These are phyloP conservation scores for Didymellaceae sp. DNA, from an alignment of 2,329 filamentous ascomycete species.

Conservation along the genomic window DNA sequence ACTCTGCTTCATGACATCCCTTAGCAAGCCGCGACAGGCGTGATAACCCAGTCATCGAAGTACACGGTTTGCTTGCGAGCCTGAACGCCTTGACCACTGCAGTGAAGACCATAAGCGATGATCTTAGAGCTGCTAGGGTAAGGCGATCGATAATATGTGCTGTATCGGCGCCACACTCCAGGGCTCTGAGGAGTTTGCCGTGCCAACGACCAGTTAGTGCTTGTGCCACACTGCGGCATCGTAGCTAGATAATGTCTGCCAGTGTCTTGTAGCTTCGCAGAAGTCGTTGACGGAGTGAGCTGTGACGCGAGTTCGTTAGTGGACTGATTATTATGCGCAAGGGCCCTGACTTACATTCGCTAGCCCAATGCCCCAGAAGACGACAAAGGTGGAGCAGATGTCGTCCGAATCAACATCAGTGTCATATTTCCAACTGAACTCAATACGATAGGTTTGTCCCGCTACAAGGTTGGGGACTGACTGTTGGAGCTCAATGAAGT, in stretches of 20 bases:
- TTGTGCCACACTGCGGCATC: background rate
- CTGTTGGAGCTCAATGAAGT: background rate
- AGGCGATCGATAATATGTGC: background rate
- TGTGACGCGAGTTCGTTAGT: background rate
- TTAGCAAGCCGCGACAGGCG: slow-evolving; percentile 1
- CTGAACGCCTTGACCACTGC: background rate
- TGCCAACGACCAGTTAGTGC: background rate
- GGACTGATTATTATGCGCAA: background rate
- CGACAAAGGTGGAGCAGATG: background rate
- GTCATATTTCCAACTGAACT: slow-evolving; percentile 1
- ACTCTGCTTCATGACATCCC: no score
- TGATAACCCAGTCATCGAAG: background rate
- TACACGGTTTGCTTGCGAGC: background rate
- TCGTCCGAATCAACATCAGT: background rate
- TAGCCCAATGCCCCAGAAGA: background rate
- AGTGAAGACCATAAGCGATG: background rate
- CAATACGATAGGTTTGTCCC: background rate
- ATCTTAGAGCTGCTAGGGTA: background rate
- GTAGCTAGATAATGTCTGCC: background rate
- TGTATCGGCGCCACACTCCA: background rate
- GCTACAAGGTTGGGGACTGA: background rate
- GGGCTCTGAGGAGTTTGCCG: background rate
- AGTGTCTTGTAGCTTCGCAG: background rate
- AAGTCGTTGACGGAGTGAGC: background rate
- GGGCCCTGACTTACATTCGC: background rate